These are phyloP conservation scores for Rubroboletus pulcherrimus DNA, from an alignment of 768 basidiomycete genomes.

Conservation along the genomic window DNA sequence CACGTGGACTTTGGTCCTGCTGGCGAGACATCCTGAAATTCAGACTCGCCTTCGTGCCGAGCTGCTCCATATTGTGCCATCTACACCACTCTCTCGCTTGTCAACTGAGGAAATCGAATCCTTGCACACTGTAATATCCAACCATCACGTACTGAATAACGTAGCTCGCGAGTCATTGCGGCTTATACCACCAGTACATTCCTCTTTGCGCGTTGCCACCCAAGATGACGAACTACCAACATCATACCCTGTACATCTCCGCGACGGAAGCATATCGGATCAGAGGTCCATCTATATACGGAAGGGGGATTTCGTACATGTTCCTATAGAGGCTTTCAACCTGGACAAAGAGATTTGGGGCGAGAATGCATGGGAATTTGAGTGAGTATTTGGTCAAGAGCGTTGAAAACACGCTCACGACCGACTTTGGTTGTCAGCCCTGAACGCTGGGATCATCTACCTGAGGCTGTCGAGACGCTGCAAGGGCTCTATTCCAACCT, in stretches of 20 bases:
- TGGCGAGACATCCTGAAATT: conserved; percentile 61
- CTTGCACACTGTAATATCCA: conserved; percentile 50
- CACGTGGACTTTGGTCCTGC: conserved; percentile 78
- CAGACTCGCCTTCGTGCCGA: conserved; percentile 75
- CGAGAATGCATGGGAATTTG: conserved; percentile 74
- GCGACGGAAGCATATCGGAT: conserved; percentile 44
- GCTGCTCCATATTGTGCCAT: conserved; percentile 45
- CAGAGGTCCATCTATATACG: conserved; percentile 45
- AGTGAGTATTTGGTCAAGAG: conserved; percentile 41
- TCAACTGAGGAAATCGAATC: conserved; percentile 65
- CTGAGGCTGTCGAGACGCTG: conserved; percentile 59
- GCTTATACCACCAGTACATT: conserved; percentile 78
- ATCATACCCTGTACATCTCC: conserved; percentile 53
- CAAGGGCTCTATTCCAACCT: conserved; percentile 73
- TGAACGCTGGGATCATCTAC: conserved; percentile 76
- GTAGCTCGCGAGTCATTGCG: conserved; percentile 73
- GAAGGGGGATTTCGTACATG: conserved; percentile 73
- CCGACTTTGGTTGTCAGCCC: conserved; percentile 43
- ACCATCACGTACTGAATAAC: conserved; percentile 71
- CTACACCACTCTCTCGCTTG: conserved; percentile 41
- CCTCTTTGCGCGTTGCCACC: conserved; percentile 73
- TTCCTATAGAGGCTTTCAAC: conserved; percentile 78
- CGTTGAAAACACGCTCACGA: conserved; percentile 2
- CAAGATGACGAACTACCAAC: conserved; percentile 77
- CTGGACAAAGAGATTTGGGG: conserved; percentile 79